phyloP scores from a whole-genome alignment of 192 early-diverging fungal species.

The Mortierella claussenii region DNA sequence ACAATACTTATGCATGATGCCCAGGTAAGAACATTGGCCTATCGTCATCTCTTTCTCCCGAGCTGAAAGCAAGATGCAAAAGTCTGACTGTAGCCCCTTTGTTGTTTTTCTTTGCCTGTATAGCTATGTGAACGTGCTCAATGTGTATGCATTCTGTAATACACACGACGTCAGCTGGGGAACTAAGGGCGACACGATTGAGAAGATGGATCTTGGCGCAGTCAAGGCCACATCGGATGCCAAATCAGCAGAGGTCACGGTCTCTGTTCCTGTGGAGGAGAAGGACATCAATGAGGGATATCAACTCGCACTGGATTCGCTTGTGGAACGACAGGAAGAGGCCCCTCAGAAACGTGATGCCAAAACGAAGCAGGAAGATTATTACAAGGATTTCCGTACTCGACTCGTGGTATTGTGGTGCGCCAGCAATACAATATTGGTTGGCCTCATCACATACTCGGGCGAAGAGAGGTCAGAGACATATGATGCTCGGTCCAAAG shows the following conservation, averaged over 20 bases:
- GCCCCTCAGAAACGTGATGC: constrained; percentile 63
- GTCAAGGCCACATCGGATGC: constrained; percentile 73
- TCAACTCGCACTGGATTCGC: constrained; percentile 71
- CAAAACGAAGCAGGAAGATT: constrained; percentile 84
- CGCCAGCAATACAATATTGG: constrained; percentile 80
- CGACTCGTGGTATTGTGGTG: constrained; percentile 86
- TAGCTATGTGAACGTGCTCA: constrained; percentile 83
- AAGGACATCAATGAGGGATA: constrained; percentile 83
- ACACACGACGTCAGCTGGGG: constrained; percentile 96
- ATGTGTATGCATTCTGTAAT: constrained; percentile 95
- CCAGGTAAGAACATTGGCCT: constrained; percentile 9
- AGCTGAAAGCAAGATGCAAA: background rate
- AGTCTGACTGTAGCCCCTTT: background rate
- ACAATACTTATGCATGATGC: constrained; percentile 60
- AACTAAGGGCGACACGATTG: constrained; percentile 88
- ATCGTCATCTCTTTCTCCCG: background rate
- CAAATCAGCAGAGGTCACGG: constrained; percentile 75
- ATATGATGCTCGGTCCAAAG: constrained; percentile 48
- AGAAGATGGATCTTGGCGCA: constrained; percentile 74
- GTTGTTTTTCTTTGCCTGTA: background rate
- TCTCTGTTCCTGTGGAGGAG: constrained; percentile 78
- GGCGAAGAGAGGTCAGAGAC: constrained; percentile 45
- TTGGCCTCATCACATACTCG: constrained; percentile 72
- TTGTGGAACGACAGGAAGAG: constrained; percentile 55
- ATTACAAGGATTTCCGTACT: constrained; percentile 89